Evolutionary conservation across 352 stramenopile genomes (phyloP).

Genomic region (Aphanomyces stellatus): DNA sequence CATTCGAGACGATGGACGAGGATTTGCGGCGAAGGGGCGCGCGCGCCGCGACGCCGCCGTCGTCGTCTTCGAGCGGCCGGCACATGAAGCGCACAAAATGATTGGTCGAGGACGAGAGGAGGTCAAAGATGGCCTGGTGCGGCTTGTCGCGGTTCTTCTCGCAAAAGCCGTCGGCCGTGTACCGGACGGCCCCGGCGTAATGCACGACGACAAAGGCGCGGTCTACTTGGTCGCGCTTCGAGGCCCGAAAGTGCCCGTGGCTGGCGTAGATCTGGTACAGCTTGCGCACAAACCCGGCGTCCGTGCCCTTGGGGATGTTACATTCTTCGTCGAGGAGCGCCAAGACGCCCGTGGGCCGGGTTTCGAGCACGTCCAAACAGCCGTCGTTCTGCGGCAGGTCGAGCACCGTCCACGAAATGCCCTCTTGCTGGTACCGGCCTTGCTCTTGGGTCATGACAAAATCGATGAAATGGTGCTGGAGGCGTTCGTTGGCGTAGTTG

Average conservation of each 20-base stretch:
- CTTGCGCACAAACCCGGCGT: slow-evolving; percentile 19
- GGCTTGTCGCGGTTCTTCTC: slow-evolving; percentile 86
- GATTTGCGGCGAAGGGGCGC: slow-evolving; percentile 44
- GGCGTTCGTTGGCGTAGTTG: slow-evolving; percentile 29
- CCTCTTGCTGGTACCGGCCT: slow-evolving; percentile 30
- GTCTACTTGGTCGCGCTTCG: slow-evolving; percentile 57
- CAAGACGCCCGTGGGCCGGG: slow-evolving; percentile 37
- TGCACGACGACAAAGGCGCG: slow-evolving; percentile 71
- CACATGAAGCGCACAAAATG: slow-evolving; percentile 49
- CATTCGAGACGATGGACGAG: slow-evolving; percentile 57
- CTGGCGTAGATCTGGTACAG: slow-evolving; percentile 39
- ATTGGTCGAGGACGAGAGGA: slow-evolving; percentile 57
- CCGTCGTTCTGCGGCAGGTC: slow-evolving; percentile 45
- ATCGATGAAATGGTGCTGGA: slow-evolving; percentile 29
- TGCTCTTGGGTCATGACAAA: slow-evolving; percentile 29
- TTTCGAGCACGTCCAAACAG: slow-evolving; percentile 38
- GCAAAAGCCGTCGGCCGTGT: slow-evolving; percentile 67
- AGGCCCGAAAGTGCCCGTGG: slow-evolving; percentile 47
- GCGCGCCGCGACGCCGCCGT: slow-evolving; percentile 23
- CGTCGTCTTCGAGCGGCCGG: slow-evolving; percentile 49
- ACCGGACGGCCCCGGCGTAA: slow-evolving; percentile 71
- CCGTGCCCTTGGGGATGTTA: slow-evolving; percentile 19
- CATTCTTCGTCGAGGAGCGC: slow-evolving; percentile 45
- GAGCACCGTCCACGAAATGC: slow-evolving; percentile 42
- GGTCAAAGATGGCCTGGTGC: slow-evolving; percentile 57